Conservation (phyloP, 2,329 filamentous ascomycete species). For the Ambrosiella xylebori region DNA sequence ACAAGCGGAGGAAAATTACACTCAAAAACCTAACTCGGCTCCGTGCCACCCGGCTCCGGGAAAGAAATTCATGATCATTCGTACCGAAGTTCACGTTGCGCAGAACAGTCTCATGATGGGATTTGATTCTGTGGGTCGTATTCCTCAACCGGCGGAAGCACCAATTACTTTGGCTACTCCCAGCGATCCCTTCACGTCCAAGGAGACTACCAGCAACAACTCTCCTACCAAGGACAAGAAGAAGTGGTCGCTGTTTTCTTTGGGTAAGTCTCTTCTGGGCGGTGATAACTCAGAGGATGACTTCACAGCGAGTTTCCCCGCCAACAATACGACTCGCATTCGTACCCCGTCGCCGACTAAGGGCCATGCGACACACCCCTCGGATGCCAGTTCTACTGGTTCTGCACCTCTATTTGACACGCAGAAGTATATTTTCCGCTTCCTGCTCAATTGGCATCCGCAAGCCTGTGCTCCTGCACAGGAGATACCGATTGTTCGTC, state of each 20-base stretch:
- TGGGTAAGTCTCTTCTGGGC: conserved; percentile 40
- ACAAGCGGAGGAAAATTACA: conserved; percentile 33
- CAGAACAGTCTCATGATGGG: conserved; percentile 32
- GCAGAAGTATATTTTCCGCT: conserved; percentile 52
- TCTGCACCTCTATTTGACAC: conserved; percentile 38
- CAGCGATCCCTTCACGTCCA: not conserved
- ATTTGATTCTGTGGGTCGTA: conserved; percentile 30
- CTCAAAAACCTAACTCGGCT: conserved; percentile 43
- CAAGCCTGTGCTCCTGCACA: conserved; percentile 19
- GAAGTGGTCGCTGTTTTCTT: conserved; percentile 43
- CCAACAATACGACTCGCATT: not conserved
- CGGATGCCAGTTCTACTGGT: conserved; percentile 35
- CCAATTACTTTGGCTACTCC: conserved; percentile 15
- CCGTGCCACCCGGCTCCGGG: conserved; percentile 76
- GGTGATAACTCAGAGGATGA: conserved; percentile 10
- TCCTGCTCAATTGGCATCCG: conserved; percentile 50
- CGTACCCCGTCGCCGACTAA: conserved; percentile 20
- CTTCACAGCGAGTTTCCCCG: conserved; percentile 14
- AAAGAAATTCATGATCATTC: conserved; percentile 74
- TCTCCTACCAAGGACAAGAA: conserved; percentile 29
- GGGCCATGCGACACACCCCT: conserved; percentile 21
- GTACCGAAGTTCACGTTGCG: conserved; percentile 45
- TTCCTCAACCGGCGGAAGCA: conserved; percentile 15
- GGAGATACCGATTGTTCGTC: conserved; percentile 40
- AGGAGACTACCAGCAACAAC: not conserved